phyloP scores from a whole-genome alignment of 495 filamentous ascomycete genomes.

The Penicillium psychrofluorescens region DNA sequence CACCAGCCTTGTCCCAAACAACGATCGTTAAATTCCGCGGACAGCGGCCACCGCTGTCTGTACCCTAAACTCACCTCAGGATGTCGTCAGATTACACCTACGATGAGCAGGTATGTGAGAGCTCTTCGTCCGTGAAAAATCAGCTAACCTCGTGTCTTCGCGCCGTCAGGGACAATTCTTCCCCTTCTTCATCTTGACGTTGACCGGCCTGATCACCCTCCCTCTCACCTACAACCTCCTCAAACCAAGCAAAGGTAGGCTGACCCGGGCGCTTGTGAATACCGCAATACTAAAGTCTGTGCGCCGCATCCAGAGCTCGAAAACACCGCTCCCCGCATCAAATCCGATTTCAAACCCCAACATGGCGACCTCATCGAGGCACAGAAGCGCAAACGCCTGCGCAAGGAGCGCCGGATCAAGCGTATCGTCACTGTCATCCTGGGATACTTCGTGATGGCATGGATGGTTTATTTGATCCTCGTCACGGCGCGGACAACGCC shows the following conservation, averaged over 20 bases:
- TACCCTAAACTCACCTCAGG: constrained; percentile 36
- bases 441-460: constrained; percentile 81
- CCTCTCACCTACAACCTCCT: constrained; percentile 85
- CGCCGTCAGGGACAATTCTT: constrained; percentile 81
- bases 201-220: constrained; percentile 78
- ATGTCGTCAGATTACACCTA: constrained; percentile 98
- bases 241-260: constrained; percentile 65
- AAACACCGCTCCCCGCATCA: constrained; percentile 60
- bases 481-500: constrained; percentile 63
- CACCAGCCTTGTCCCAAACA: constrained; percentile 7
- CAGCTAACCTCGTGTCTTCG: constrained; percentile 2
- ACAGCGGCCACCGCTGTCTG: constrained; percentile 32
- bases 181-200: constrained; percentile 94
- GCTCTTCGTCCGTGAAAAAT: not conserved
- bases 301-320: constrained; percentile 44
- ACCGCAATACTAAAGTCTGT: not conserved
- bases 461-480: constrained; percentile 86
- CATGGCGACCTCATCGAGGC: constrained; percentile 77
- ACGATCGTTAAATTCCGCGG: constrained; percentile 23
- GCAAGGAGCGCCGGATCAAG: constrained; percentile 85
- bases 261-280: not conserved
- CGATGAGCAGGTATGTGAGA: constrained; percentile 68
- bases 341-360: constrained; percentile 71
- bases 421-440: constrained; percentile 65
- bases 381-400: constrained; percentile 80